Base-by-base conservation (phyloP, 202 grass and related monocot species). In the Setaria viridis region DNA sequence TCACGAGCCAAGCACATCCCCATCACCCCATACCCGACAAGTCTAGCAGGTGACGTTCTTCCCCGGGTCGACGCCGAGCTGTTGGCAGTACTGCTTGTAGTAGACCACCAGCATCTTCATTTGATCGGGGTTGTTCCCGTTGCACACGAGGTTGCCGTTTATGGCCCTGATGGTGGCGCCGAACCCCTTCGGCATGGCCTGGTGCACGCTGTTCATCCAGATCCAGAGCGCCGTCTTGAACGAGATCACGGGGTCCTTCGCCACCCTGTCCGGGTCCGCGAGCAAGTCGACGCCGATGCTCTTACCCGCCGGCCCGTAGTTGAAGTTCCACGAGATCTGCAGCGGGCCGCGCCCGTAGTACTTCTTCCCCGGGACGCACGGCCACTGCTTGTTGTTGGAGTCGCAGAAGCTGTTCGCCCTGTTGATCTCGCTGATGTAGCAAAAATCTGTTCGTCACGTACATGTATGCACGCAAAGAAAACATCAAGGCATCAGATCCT, bases 391-490 rank as follows among this genome's bases (percentile, higher is more conserved):
- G 49, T 82, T 51, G 0, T 0, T 77, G 15, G 50, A 0, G 43
- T 93, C 85, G 45, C 89, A 97, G 74, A 87, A 90, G 83, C n/a
- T n/a, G 3, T 41, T 86, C 13, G 90, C 42, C 13, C 72, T 67
- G 16, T 90, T 20, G 19, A 97, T 93, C 76, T 93, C 91, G n/a
- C 84, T 90, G 59, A 90, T 90, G 82, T 93, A 93, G 82, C 94
- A 97, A 13, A 97, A 62, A 82, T 81, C 94, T 96, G 79, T 15
- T 15, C 11, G 5, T 0, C 14, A 68, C 6, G 8, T 9, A 19
- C 8, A 29, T 29, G 57, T 25, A 3, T 25, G 14, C 59, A 12
- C 4, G 21, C 9, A 32, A 78, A 25, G 56, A 21, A 8, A 10
- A 20, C n/a, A 7, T 19, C 66, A 85, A 21, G 20, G 56, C 20